A percentile compares a stretch with the other conserved stretches of the same genome.
Conservation (phyloP, 2,329 filamentous ascomycete genomes). For the Xylaria sp. region DNA sequence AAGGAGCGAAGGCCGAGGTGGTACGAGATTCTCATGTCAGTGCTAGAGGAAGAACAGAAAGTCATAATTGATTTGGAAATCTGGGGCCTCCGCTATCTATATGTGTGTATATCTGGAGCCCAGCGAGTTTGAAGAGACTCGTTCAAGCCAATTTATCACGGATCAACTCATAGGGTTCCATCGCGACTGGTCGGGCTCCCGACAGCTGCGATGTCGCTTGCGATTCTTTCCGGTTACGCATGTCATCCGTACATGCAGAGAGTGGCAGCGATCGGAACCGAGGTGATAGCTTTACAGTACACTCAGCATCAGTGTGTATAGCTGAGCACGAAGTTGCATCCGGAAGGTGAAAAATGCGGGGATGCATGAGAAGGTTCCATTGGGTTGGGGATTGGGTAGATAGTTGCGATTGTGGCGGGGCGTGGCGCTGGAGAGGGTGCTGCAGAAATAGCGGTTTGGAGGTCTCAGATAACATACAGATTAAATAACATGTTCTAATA, state of each 20-base stretch:
- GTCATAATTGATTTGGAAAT: no score
- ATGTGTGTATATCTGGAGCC: no score
- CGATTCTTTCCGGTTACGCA: not conserved
- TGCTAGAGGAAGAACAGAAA: not conserved
- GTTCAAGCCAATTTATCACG: no score
- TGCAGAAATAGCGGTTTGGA: not conserved
- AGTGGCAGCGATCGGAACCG: not conserved
- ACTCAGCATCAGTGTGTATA: not conserved
- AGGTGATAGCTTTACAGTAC: not conserved
- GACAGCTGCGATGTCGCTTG: not conserved
- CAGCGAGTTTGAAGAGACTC: no score
- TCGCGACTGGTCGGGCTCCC: no score
- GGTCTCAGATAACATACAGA: conserved; percentile 15
- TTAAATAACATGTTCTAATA: conserved; percentile 18
- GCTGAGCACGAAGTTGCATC: not conserved
- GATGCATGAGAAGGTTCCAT: conserved; percentile 4
- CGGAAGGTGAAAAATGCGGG: conserved; percentile 8
- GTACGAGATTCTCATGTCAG: not conserved
- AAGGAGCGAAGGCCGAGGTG: not conserved
- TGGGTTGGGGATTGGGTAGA: not conserved
- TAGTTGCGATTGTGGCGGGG: not conserved
- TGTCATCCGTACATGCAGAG: not conserved
- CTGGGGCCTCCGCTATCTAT: no score
- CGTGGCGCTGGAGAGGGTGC: not conserved
- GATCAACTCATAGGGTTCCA: no score